Base-by-base conservation (phyloP, 2,329 filamentous ascomycete genomes). In the Cadophora sp. region DNA sequence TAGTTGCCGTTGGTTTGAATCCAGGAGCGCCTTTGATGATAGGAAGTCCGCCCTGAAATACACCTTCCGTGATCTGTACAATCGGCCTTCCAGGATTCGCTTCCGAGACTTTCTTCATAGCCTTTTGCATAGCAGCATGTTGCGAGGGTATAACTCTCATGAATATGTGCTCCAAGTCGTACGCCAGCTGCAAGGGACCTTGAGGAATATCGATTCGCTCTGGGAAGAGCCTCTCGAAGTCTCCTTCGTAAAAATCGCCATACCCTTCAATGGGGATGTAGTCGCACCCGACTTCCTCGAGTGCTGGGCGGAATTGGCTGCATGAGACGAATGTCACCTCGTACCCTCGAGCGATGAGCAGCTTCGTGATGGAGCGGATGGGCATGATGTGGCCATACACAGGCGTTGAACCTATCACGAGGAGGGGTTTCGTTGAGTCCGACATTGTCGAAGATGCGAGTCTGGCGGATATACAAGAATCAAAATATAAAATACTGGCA, bases 31-130 rank as follows among this genome's bases (percentile, higher is more conserved):
- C 81, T 36, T 76, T 71, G 1, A 72, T 69, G 59, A 82, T 77
- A 0, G 83, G 81, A 0, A 78, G 67, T 13, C 76, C 68, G 0
- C 80, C 82, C 63, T 78, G 73, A 53, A 78, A 80, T 2, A 77
- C 72, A 2, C 76, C 73, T 70, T 85, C 83, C 41, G 76, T 76
- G n/a, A 85, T 61, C 14, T 83, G 73, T 22, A 85, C 68, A 33
- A 85, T 76, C 36, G 81, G 75, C 9, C 79, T 76, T 4, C 67
- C 69, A 2, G 78, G 77, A 39, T 80, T 74, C 1, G 75, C 64
- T 8, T 74, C 73, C 2, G 76, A 74, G 36, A 80, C 67, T 4
- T 70, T 73, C 72, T 78, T 77, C 16, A 82, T 79, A 2, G 78
- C 75, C 11, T 65, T 66, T 64, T 80, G 78, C 7, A 81, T 53